Conservation (phyloP, 495 filamentous ascomycete genomes). For the Hyaloscypha finlandica region DNA sequence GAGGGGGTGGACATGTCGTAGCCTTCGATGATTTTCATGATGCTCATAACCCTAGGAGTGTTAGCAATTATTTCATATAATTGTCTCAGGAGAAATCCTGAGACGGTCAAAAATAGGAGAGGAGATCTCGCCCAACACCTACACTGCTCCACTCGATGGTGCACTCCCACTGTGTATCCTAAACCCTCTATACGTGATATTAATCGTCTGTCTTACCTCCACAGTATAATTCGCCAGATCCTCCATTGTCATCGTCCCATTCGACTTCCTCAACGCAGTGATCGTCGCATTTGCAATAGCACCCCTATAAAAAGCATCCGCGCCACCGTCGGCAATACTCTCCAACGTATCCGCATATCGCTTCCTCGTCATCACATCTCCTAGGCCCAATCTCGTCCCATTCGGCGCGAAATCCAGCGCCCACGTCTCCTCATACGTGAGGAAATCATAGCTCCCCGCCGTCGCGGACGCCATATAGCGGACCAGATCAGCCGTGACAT, state of each 20-base stretch:
- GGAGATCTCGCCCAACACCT: too few relatives aligned
- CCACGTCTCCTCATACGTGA: slow-evolving; percentile 74
- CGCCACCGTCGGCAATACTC: slow-evolving; percentile 68
- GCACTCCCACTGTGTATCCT: slow-evolving; percentile 68
- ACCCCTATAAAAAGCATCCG: slow-evolving; percentile 77
- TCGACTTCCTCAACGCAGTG: slow-evolving; percentile 57
- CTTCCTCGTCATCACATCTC: slow-evolving; percentile 76
- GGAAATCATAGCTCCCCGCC: slow-evolving; percentile 53
- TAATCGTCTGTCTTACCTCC: slow-evolving; percentile 56
- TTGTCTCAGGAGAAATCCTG: too few relatives aligned
- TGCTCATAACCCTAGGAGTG: slow-evolving; percentile 50
- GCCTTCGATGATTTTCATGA: slow-evolving; percentile 77
- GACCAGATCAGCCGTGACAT: slow-evolving; percentile 64
- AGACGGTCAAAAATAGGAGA: too few relatives aligned
- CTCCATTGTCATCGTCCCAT: slow-evolving; percentile 81
- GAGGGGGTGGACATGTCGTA: slow-evolving; percentile 48
- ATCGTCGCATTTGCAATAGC: slow-evolving; percentile 67
- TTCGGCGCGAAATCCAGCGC: slow-evolving; percentile 88
- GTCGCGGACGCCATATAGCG: slow-evolving; percentile 59
- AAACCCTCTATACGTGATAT: slow-evolving; percentile 72
- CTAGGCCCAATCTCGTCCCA: slow-evolving; percentile 60
- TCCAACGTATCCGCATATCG: slow-evolving; percentile 76
- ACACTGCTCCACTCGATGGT: slow-evolving; percentile 73
- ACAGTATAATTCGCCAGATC: slow-evolving; percentile 75
- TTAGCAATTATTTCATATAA: too few relatives aligned